phyloP scores from a whole-genome alignment of 2,329 filamentous ascomycete genomes.

The Fusarium hostae region DNA sequence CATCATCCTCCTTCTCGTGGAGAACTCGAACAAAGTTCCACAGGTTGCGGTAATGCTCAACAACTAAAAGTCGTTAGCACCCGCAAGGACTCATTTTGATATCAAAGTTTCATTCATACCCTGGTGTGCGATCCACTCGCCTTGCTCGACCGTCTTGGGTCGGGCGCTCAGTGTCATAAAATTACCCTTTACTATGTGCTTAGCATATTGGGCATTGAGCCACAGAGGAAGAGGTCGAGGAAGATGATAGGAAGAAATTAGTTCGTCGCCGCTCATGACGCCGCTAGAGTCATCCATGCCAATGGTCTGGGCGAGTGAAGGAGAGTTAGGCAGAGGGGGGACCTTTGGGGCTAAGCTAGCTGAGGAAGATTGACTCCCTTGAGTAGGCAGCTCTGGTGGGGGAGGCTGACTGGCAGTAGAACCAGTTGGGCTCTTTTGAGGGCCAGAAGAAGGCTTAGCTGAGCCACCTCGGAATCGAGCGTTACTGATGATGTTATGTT shows the following conservation, averaged over 20 bases:
- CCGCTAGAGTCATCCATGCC: constrained; percentile 72
- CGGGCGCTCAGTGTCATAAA: constrained; percentile 97
- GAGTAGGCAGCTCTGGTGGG: constrained; percentile 58
- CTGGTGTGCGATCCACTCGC: constrained; percentile 97
- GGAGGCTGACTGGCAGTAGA: constrained; percentile 60
- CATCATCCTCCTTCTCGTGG: constrained; percentile 85
- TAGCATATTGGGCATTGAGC: constrained; percentile 79
- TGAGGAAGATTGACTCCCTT: constrained; percentile 63
- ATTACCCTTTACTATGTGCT: constrained; percentile 95
- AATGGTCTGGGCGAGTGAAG: constrained; percentile 73
- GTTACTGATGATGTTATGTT: constrained; percentile 57
- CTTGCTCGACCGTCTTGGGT: constrained; percentile 92
- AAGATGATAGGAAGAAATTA: constrained; percentile 70
- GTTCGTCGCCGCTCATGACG: constrained; percentile 62
- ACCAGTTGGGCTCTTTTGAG: constrained; percentile 63
- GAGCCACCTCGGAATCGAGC: constrained; percentile 68
- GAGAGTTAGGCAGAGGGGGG: constrained; percentile 70
- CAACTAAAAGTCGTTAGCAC: constrained; percentile 65
- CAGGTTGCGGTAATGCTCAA: constrained; percentile 90
- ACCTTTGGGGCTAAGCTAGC: constrained; percentile 66
- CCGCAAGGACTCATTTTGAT: neutral
- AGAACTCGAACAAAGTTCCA: constrained; percentile 91
- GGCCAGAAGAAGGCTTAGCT: constrained; percentile 61
- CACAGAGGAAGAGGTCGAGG: constrained; percentile 74
- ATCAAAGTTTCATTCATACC: constrained; percentile 60